Evolutionary conservation across 495 filamentous ascomycete genomes (phyloP), one percentile per base, ranked within the genome.

Genomic region (Penicillium steckii): DNA sequence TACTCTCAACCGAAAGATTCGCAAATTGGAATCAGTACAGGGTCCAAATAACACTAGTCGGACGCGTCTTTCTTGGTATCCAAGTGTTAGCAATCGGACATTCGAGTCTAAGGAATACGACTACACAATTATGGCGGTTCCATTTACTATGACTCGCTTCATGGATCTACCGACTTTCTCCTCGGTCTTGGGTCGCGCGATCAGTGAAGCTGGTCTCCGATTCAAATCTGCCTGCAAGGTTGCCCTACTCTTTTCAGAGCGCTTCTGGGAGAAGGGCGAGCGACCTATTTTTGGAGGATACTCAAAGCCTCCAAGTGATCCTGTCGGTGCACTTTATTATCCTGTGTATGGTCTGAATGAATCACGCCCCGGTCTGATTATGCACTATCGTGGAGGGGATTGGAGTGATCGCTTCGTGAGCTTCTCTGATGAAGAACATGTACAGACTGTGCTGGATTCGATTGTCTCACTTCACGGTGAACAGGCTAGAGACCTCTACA

Each of bases 261-360:
- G 85, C 9, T 88, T 87, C 76, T 88, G 85, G 85, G 85, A 87
- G 59, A 74, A 85, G 24, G 72, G 75, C 42, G 51, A 61, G 12
- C 68, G 71, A 21, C 85, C 85, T 3, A 87, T 87, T 56, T 68
- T 79, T 50, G 85, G 85, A 37, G 79, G 81, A 2, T 86, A 82
- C 58, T 74, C 72, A 9, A 72, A 68, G 0, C 69, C 71, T 4
- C 44, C 52, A 15, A 79, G 85, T 55, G 79, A 83, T 46, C 69
- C 77, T 3, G 70, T 87, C 44, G 76, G 77, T 0, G 68, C 55
- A 4, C 71, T 85, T 44, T 85, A 81, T 65, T 87, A 86, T 61
- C 84, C 84, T 0, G 71, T 75, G 4, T 86, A 86, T 58, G 69
- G 77, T 25, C 64, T 85, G 56, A 85, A 85, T 62, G 74, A 76